These are phyloP conservation scores for Paecilomyces dactylethromorphus DNA, from an alignment of 2,329 filamentous ascomycete genomes.

Conservation along the genomic window DNA sequence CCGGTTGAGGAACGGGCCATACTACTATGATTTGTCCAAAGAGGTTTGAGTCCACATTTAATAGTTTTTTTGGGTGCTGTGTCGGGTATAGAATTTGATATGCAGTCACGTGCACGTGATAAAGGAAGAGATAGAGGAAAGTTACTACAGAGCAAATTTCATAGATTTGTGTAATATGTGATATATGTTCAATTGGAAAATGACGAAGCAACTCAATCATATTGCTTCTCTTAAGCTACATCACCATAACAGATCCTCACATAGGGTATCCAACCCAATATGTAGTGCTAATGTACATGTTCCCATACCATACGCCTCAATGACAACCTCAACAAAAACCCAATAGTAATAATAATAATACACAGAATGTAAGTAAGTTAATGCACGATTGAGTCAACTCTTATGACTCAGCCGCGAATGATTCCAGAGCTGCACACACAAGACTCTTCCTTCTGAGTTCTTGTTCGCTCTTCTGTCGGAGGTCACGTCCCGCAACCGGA, in stretches of 20 bases:
- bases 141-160: not conserved
- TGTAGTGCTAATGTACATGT: not conserved
- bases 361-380: not conserved
- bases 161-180: not conserved
- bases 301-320: not conserved
- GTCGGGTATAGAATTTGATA: not conserved
- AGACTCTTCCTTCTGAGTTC: constrained; percentile 30
- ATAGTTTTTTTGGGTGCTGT: too few species aligned
- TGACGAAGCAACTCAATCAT: not conserved
- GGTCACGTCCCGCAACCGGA: constrained; percentile 13
- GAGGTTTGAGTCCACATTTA: too few species aligned
- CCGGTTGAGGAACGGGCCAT: not conserved
- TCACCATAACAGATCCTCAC: not conserved
- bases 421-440: constrained; percentile 32
- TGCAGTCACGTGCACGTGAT: not conserved
- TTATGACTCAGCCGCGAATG: constrained; percentile 14
- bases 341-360: not conserved
- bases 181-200: not conserved
- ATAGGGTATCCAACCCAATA: not conserved
- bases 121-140: not conserved
- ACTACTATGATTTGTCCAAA: not conserved
- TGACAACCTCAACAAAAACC: not conserved
- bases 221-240: not conserved
- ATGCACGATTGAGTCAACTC: not conserved
- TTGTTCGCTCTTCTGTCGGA: constrained; percentile 28